These are phyloP conservation scores for Abortiporus biennis DNA, from an alignment of 1,284 basidiomycete genomes.

Conservation along the genomic window DNA sequence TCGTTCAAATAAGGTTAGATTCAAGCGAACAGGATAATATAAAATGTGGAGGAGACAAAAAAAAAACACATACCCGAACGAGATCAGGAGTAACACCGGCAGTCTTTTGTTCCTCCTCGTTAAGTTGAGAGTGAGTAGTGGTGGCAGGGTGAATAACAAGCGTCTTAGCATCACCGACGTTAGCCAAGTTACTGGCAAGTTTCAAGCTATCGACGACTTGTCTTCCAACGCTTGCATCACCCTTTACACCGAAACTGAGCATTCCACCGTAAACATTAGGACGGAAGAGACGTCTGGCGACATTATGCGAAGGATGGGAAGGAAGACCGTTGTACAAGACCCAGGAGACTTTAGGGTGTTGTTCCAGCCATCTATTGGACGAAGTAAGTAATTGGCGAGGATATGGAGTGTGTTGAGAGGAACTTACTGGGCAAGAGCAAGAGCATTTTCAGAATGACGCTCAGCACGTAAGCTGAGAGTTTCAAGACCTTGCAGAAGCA, in stretches of 20 bases:
- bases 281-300: conserved; percentile 58
- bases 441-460: conserved; percentile 71
- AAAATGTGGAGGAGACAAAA: background rate
- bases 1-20: conserved; percentile 3
- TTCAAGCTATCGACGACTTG: conserved; percentile 71
- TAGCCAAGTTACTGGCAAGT: conserved; percentile 73
- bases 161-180: conserved; percentile 80
- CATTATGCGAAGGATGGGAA: conserved; percentile 56
- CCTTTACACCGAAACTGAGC: conserved; percentile 79
- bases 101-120: conserved; percentile 57
- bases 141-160: conserved; percentile 79
- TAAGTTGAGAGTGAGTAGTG: conserved; percentile 82
- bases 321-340: conserved; percentile 78
- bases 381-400: conserved; percentile 17
- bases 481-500: conserved; percentile 83
- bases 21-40: background rate
- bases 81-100: conserved; percentile 79
- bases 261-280: conserved; percentile 67
- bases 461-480: conserved; percentile 78
- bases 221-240: conserved; percentile 52
- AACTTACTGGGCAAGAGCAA: conserved; percentile 63
- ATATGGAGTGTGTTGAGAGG: background rate
- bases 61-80: conserved; percentile 53
- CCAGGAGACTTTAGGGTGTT: conserved; percentile 72
- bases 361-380: conserved; percentile 60